Percentiles rank a stretch among this genome's conserved stretches.
phyloP scores from a whole-genome alignment of 2,329 filamentous ascomycete species.

The Coniochaeta sp. region DNA sequence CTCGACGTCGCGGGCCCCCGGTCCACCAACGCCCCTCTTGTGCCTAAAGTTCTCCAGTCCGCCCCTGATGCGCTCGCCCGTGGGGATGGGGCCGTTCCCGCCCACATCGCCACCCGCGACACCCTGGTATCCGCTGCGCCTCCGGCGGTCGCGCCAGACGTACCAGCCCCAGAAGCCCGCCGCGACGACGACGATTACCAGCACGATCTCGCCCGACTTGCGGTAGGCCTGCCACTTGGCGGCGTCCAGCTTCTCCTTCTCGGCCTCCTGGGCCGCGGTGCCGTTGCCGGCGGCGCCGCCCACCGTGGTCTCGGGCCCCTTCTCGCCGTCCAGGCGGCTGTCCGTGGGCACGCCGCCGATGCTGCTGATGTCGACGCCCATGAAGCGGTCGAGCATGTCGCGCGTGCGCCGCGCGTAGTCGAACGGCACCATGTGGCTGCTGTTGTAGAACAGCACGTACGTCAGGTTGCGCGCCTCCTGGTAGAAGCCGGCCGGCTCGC shows the following conservation, averaged over 20 bases:
- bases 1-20: conserved; percentile 45
- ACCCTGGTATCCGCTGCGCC: conserved; percentile 46
- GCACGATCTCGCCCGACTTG: conserved; percentile 76
- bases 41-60: conserved; percentile 40
- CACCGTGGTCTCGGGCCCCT: conserved; percentile 69
- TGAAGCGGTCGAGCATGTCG: conserved; percentile 97
- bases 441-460: conserved; percentile 91
- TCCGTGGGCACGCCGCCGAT: conserved; percentile 78
- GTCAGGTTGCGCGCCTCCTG: conserved; percentile 93
- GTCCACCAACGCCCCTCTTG: conserved; percentile 27
- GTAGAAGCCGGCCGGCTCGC: conserved; percentile 80
- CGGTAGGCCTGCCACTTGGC: conserved; percentile 87
- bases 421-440: conserved; percentile 97
- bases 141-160: conserved; percentile 55
- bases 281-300: conserved; percentile 54
- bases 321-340: conserved; percentile 78
- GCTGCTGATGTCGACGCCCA: conserved; percentile 82
- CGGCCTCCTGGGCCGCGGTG: conserved; percentile 58
- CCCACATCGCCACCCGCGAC: conserved; percentile 32
- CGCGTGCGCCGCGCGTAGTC: conserved; percentile 79
- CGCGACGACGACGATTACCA: conserved; percentile 72
- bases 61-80: conserved; percentile 10
- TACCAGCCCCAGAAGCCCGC: conserved; percentile 69
- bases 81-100: conserved; percentile 13
- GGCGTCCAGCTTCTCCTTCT: conserved; percentile 67